Percentiles rank a stretch among this genome's conserved stretches.
phyloP scores from a whole-genome alignment of 805 yeast species.

The Isabelozyma gotoi region DNA sequence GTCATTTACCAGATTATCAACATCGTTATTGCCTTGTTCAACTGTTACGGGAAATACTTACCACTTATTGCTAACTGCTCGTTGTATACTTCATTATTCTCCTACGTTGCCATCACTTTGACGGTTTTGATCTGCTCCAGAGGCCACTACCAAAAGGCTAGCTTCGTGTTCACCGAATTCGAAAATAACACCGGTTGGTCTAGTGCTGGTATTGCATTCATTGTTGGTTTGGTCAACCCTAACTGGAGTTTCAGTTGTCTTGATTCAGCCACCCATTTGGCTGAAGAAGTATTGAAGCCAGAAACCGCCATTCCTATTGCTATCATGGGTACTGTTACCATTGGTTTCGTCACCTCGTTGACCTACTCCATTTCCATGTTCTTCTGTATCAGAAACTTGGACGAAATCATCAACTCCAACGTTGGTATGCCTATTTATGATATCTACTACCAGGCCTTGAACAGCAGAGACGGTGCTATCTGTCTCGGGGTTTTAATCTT shows the following conservation, averaged over 20 bases:
- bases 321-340: constrained; percentile 39
- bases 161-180: constrained; percentile 20
- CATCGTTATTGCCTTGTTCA: constrained; percentile 29
- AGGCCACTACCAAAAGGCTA: constrained; percentile 29
- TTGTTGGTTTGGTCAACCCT: constrained; percentile 39
- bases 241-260: constrained; percentile 40
- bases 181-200: constrained; percentile 25
- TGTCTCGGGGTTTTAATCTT: constrained; percentile 34
- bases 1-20: constrained; percentile 37
- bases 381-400: constrained; percentile 34
- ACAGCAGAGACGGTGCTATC: constrained; percentile 33
- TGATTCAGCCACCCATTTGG: constrained; percentile 42
- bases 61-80: constrained; percentile 35
- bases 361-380: constrained; percentile 42
- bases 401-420: constrained; percentile 21
- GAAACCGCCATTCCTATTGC: constrained; percentile 40
- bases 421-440: constrained; percentile 43
- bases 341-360: constrained; percentile 39
- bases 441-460: constrained; percentile 39
- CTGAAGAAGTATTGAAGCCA: constrained; percentile 39
- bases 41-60: constrained; percentile 35
- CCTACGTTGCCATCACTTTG: constrained; percentile 33
- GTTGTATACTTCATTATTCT: constrained; percentile 33
- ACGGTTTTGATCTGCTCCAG: constrained; percentile 39
- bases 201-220: constrained; percentile 34